These are phyloP conservation scores for Rhodotorula sp. DNA, from an alignment of 1,284 basidiomycete species.

Conservation along the genomic window DNA sequence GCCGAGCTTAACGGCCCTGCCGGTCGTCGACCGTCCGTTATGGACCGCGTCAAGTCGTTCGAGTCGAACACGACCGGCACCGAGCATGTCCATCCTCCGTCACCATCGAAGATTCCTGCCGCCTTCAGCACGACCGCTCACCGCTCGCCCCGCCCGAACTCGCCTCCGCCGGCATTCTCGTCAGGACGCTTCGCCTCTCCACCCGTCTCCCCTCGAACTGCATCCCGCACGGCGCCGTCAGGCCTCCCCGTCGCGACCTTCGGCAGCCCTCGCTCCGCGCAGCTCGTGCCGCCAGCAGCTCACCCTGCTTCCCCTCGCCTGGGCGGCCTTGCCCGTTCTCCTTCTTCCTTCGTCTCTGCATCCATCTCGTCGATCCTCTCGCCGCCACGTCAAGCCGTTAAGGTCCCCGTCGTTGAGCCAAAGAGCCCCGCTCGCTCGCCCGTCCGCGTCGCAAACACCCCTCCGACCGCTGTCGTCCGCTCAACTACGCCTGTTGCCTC, in stretches of 20 bases:
- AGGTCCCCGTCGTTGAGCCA: neutral
- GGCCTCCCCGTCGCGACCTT: conserved; percentile 23
- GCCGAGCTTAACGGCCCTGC: neutral
- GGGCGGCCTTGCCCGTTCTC: conserved; percentile 3
- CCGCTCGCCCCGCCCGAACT: conserved; percentile 1
- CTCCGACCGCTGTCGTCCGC: neutral
- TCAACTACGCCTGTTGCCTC: conserved; percentile 19
- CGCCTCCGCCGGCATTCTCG: conserved; percentile 8
- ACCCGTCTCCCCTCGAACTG: conserved; percentile 17
- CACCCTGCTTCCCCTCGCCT: neutral
- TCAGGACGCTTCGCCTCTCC: conserved; percentile 23
- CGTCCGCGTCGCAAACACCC: conserved; percentile 4
- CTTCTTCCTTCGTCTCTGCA: neutral
- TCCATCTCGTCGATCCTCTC: neutral
- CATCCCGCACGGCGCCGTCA: conserved; percentile 20
- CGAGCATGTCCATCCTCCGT: conserved; percentile 24
- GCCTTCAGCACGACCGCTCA: conserved; percentile 1
- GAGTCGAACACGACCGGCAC: conserved; percentile 17
- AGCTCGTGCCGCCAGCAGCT: neutral
- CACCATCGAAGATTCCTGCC: conserved; percentile 30
- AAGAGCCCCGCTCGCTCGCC: neutral
- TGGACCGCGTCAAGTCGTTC: conserved; percentile 38
- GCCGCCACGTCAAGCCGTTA: conserved; percentile 2
- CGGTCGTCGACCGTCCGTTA: conserved; percentile 34
- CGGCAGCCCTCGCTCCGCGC: conserved; percentile 22